Evolutionary conservation across 129 eudicot species (phyloP).

Genomic region (Saussurea involucrata): DNA sequence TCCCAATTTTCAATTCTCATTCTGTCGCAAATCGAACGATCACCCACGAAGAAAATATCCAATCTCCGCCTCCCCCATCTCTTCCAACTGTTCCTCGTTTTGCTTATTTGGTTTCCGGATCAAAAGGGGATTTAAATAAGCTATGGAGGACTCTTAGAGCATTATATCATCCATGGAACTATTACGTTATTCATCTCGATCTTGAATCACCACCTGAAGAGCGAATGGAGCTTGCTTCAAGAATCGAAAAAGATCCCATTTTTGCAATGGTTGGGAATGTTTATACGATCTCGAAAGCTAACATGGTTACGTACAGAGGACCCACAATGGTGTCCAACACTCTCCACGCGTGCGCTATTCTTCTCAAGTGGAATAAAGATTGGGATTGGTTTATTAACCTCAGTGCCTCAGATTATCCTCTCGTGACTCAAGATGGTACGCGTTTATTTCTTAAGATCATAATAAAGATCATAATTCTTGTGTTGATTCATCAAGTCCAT

Average conservation of each 20-base stretch:
- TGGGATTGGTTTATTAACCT: constrained; percentile 99
- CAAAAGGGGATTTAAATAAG: constrained; percentile 77
- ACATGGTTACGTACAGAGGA: constrained; percentile 90
- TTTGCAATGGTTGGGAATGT: constrained; percentile 68
- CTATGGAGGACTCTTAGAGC: constrained; percentile 79
- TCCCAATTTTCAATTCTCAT: constrained; percentile 42
- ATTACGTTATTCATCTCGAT: constrained; percentile 86
- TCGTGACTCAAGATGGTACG: constrained; percentile 92
- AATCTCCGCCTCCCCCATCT: constrained; percentile 46
- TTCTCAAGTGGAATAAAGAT: constrained; percentile 53
- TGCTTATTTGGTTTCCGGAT: constrained; percentile 88
- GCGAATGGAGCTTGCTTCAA: constrained; percentile 68
- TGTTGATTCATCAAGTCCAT: neutral
- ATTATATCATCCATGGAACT: constrained; percentile 83
- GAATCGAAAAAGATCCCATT: constrained; percentile 56
- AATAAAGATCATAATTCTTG: neutral
- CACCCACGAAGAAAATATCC: constrained; percentile 26
- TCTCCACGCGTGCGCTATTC: constrained; percentile 93
- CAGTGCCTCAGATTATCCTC: constrained; percentile 91
- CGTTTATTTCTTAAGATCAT: neutral
- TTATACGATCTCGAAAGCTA: constrained; percentile 59
- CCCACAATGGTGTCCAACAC: constrained; percentile 94
- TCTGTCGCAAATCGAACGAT: constrained; percentile 24
- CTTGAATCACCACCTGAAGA: constrained; percentile 72
- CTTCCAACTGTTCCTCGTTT: constrained; percentile 69